Conservation (phyloP, 2,329 filamentous ascomycete species). For the Aspergillus sp. region DNA sequence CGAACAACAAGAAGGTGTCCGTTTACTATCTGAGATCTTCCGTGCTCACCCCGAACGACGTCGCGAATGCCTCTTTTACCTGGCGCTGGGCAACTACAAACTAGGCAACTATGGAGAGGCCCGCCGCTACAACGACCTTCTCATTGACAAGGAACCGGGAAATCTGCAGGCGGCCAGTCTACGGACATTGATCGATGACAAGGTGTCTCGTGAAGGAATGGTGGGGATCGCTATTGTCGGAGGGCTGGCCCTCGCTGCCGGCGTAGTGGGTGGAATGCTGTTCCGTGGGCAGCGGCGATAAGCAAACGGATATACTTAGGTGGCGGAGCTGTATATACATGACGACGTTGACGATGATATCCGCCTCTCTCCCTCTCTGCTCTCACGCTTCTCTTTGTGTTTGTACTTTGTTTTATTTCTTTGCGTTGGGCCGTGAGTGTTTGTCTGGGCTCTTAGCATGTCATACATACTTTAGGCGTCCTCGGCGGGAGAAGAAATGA, state of each 20-base stretch:
- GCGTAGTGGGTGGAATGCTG: constrained; percentile 85
- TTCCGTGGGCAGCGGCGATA: constrained; percentile 71
- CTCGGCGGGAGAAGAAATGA: constrained; percentile 6
- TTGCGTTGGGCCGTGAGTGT: constrained; percentile 1
- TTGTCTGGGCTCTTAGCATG: constrained; percentile 11
- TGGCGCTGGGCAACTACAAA: constrained; percentile 96
- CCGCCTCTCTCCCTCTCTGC: constrained; percentile 10
- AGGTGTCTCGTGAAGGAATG: constrained; percentile 90
- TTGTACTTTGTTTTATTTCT: background rate
- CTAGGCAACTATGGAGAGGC: constrained; percentile 96
- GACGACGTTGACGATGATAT: constrained; percentile 13
- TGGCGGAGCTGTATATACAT: constrained; percentile 15
- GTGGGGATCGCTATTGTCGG: constrained; percentile 94
- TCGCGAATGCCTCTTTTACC: constrained; percentile 97
- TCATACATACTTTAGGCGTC: constrained; percentile 9
- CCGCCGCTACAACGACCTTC: constrained; percentile 86
- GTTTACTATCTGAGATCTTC: constrained; percentile 94
- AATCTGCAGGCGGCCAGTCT: constrained; percentile 90
- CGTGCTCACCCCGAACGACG: constrained; percentile 87
- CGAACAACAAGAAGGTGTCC: constrained; percentile 93
- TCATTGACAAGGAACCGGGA: constrained; percentile 84
- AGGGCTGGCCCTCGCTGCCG: constrained; percentile 86
- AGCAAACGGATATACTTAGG: constrained; percentile 27
- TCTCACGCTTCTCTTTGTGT: background rate
- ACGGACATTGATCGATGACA: constrained; percentile 87